Evolutionary conservation across 306 rosid species (phyloP), one percentile per base, ranked within the genome.

Genomic region (Hippophae tibetana): DNA sequence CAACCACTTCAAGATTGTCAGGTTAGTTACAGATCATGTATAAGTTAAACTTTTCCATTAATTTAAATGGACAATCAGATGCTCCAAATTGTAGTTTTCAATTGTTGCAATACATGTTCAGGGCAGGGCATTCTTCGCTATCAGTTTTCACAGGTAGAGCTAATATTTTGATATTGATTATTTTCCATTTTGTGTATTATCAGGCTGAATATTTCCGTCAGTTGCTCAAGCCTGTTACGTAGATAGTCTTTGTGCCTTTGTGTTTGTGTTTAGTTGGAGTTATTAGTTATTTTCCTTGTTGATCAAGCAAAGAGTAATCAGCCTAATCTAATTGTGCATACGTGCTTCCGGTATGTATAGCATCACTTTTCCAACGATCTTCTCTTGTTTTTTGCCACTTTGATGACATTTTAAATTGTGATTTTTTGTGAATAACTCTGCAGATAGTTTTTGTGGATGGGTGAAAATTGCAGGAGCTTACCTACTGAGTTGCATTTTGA

Each of bases 201-300:
- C 90, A 89, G 97, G 95, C 95, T 46, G 90, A 89, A 58, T 89
- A 89, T 74, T 89, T 89, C 67, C 95, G 97, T 40, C 89, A 83
- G 8, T 74, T 89, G 79, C 97, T 89, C 61, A 89, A 89, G 74
- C 97, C 97, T 63, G 83, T 89, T 57, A 89, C 97, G 90, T 89
- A 89, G 83, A 65, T 74, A 55, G 67, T 45, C 71, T 64, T 44
- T 6, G 1, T 58, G 13, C 59, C 69, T 56, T 62, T 9, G 62
- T 53, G 27, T 52, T 72, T 64, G 63, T 52, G 66, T 69, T 58
- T 48, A 77, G 85, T 72, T 61, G 78, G 79, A 75, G 56, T 64
- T 74, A 67, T 60, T 58, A 47, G 68, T 42, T 76, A 79, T 75
- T 68, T 72, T 70, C 53, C 71, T 66, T 75, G 70, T 72, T 64